Conservation (phyloP, 805 yeast genomes). For the Wickerhamiella alocasiicola region DNA sequence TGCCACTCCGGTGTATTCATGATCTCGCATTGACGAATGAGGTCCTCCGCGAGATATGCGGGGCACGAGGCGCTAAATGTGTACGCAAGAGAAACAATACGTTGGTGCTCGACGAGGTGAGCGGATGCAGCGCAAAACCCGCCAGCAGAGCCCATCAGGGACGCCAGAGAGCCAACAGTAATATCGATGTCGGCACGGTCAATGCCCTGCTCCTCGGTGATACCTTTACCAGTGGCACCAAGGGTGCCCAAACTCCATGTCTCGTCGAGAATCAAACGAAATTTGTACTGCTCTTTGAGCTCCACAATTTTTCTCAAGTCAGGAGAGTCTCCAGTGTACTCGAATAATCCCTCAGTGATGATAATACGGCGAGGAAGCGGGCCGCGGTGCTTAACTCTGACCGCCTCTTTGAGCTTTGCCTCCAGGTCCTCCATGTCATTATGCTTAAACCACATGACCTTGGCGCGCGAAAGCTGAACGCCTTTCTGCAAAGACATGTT, state of each 20-base stretch:
- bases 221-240: conserved; percentile 77
- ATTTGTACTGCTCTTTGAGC: conserved; percentile 71
- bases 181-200: conserved; percentile 65
- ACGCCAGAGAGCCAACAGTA: conserved; percentile 77
- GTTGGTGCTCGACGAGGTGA: conserved; percentile 82
- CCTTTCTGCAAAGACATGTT: conserved; percentile 79
- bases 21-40: conserved; percentile 19
- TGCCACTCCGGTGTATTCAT: conserved; percentile 25
- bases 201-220: conserved; percentile 59
- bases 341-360: conserved; percentile 82
- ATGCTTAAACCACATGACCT: conserved; percentile 61
- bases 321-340: conserved; percentile 68
- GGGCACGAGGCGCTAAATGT: conserved; percentile 93
- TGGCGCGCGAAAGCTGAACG: conserved; percentile 71
- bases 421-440: conserved; percentile 80
- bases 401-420: conserved; percentile 42
- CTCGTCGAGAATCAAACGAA: conserved; percentile 80
- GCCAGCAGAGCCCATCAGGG: conserved; percentile 73
- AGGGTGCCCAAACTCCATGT: conserved; percentile 73
- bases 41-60: conserved; percentile 57
- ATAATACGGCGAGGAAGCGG: conserved; percentile 85
- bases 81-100: conserved; percentile 78
- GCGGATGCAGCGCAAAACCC: conserved; percentile 84
- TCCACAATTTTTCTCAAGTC: conserved; percentile 55
- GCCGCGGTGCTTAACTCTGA: conserved; percentile 46